Conservation (phyloP, 331 rosid genomes). For the Malus hybrid region DNA sequence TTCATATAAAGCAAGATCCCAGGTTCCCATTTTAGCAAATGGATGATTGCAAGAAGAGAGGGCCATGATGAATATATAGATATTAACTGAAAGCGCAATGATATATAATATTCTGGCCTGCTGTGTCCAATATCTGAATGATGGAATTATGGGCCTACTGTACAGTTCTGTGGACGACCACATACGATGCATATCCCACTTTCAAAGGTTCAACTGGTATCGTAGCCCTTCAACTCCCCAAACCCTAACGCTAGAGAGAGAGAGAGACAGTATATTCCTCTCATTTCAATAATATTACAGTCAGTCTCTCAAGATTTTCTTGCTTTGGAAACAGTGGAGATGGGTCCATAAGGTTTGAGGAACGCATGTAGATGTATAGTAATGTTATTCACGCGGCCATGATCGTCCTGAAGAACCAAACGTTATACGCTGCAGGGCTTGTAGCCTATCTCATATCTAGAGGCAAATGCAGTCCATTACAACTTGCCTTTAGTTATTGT, state of each 20-base stretch:
- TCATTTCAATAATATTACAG: neutral
- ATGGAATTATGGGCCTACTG: neutral
- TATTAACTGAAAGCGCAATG: neutral
- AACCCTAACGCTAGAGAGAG: neutral
- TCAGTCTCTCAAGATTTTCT: neutral
- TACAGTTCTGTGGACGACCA: neutral
- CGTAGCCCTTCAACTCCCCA: neutral
- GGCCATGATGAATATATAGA: neutral
- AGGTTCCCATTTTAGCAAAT: neutral
- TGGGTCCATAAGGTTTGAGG: slow-evolving; percentile 10
- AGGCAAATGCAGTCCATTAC: neutral
- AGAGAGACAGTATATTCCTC: neutral
- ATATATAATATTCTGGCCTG: neutral
- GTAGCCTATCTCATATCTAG: neutral
- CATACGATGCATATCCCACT: neutral
- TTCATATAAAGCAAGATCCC: neutral
- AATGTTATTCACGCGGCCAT: neutral
- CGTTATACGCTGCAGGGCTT: neutral
- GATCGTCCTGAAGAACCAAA: neutral
- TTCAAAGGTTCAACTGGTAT: neutral
- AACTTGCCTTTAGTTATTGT: neutral
- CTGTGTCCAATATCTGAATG: neutral
- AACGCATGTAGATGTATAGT: neutral
- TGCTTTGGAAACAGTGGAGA: neutral
- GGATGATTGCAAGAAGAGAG: neutral